Base-by-base conservation (phyloP, 2,329 filamentous ascomycete genomes). In the Apiospora malaysiana region DNA sequence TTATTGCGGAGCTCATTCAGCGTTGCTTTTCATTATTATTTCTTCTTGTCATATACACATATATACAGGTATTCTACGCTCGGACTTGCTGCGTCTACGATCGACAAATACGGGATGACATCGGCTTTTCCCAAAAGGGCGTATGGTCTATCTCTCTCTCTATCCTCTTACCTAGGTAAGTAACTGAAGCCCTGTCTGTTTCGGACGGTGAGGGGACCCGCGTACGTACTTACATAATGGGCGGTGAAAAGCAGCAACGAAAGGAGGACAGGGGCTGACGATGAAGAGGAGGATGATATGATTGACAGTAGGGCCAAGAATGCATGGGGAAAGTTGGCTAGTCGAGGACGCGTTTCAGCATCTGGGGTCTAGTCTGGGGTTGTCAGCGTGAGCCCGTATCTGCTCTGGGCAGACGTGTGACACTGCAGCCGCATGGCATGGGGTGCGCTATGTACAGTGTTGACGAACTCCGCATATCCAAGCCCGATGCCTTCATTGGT, bases 401-500 rank as follows among this genome's bases (percentile, higher is more conserved):
- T n/a, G 5, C 27, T 63, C 32, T 40, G 56, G 8, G 49, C 23
- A 40, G 56, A 63, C 56, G 32, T 40, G 56, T 63, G 56, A 63
- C 56, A 40, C 56, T 14, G 56, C 32, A 40, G 56, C 32, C 32
- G 56, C 56, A 63, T 63, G 56, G 56, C 3, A 63, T 63, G 56
- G 18, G 56, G 27, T 63, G 32, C 56, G 32, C 3, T 6, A 32
- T 63, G 18, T 40, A 40, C 21, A 40, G 32, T 63, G 56, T 63
- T 63, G 56, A 40, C 32, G 56, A 63, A 63, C 56, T 63, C 56
- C 56, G 56, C 56, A 63, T 40, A 63, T n/a, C 27, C 27, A 63
- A 63, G 56, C 10, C 56, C 40, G 56, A 3, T 63, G 21, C n/a
- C 56, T 63, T 63, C 56, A 63, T 63, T 63, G 56, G 56, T 21